Base-by-base conservation (phyloP, 1,284 basidiomycete species). In the Tilletia setariae region DNA sequence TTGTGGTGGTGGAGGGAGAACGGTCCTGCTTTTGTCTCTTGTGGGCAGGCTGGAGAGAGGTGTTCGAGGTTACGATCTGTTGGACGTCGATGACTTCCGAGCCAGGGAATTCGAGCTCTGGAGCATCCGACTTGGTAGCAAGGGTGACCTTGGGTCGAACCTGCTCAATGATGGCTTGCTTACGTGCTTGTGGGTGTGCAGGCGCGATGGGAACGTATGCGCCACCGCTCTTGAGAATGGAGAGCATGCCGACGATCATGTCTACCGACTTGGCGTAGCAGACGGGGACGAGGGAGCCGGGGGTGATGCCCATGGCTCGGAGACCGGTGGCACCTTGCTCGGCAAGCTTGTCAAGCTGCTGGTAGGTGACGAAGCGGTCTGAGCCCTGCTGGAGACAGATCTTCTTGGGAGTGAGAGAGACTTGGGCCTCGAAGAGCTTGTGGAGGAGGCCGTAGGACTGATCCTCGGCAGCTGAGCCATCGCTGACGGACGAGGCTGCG, bases 271-370 rank as follows among this genome's bases (percentile, higher is more conserved):
- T n/a, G 15, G 19, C 53, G 15, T n/a, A n/a, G n/a, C 19, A 28
- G 23, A 56, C 25, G 53, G 53, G n/a, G 25, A 56, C 23, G n/a
- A 46, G 44, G n/a, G 44, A 46, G 44, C 44, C 44, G 44, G 44
- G 44, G 13, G 44, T 15, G n/a, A 46, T 46, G n/a, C 44, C 44
- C 13, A 46, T 13, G 44, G 44, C 44, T 15, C 44, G 44, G 44
- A 46, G 44, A 46, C 44, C 44, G n/a, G 44, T 46, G n/a, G 44
- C 44, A 46, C 44, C 44, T 46, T n/a, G 44, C 44, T 46, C 44
- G 15, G 53, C 53, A 23, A 56, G 53, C 25, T 56, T 13, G n/a
- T 28, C 15, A 15, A 56, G 53, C n/a, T 56, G n/a, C 2, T 56
- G 19, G 2, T 56, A 56, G 13, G 53, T 56, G 53, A 56, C n/a